A percentile compares a stretch with the other conserved stretches of the same genome.
Evolutionary conservation across 2,329 filamentous ascomycete species (phyloP).

Genomic region (Sphaerulina vaccinii): DNA sequence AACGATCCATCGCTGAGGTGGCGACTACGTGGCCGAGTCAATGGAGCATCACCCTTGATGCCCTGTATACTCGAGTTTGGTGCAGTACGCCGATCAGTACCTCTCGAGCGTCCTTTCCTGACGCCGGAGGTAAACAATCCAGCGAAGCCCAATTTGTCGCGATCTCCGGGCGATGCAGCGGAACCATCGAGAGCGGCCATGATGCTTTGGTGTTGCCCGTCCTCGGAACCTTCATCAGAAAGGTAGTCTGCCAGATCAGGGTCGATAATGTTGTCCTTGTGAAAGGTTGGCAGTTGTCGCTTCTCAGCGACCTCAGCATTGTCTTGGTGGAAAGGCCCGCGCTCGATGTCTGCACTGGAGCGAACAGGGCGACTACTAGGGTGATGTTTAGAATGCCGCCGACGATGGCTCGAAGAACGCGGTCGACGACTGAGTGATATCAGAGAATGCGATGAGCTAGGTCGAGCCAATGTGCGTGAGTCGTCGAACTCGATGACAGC

Average conservation of each 20-base stretch:
- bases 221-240: slow-evolving; percentile 86
- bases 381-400: slow-evolving; percentile 85
- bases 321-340: slow-evolving; percentile 82
- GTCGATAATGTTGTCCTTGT: slow-evolving; percentile 98
- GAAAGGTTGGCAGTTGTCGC: slow-evolving; percentile 79
- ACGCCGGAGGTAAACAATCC: slow-evolving; percentile 66
- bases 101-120: slow-evolving; percentile 74
- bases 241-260: slow-evolving; percentile 93
- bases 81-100: slow-evolving; percentile 46
- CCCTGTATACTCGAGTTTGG: slow-evolving; percentile 63
- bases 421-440: slow-evolving; percentile 71
- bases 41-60: slow-evolving; percentile 55
- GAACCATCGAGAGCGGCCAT: slow-evolving; percentile 65
- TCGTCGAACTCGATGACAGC: slow-evolving; percentile 87
- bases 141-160: slow-evolving; percentile 71
- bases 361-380: slow-evolving; percentile 71
- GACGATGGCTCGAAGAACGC: slow-evolving; percentile 74
- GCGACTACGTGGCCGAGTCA: slow-evolving; percentile 64
- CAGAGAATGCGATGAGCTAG: slow-evolving; percentile 87
- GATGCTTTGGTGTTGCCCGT: slow-evolving; percentile 85
- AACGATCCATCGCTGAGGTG: slow-evolving; percentile 83
- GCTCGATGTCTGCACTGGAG: slow-evolving; percentile 64
- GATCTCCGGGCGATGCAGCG: slow-evolving; percentile 56
- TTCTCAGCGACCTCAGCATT: slow-evolving; percentile 66
- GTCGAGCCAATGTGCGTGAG: slow-evolving; percentile 74